Conservation (phyloP, 2,329 filamentous ascomycete genomes). For the Boeremia exigua region DNA sequence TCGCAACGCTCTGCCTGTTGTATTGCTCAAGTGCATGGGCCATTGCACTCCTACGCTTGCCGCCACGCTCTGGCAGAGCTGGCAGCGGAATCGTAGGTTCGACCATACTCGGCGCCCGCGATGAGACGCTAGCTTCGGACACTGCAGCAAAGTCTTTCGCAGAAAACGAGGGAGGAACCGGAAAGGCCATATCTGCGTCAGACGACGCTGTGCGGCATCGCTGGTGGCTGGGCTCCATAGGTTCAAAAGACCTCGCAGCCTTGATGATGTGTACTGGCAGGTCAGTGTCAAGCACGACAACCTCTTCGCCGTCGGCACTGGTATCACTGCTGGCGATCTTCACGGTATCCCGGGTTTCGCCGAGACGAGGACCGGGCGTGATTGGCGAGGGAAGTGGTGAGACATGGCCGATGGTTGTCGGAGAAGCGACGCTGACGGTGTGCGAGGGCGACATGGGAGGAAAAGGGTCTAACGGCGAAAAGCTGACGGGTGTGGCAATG, state of each 20-base stretch:
- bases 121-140: slow-evolving; percentile 28
- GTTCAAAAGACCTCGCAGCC: slow-evolving; percentile 20
- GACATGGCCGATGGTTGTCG: slow-evolving; percentile 38
- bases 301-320: slow-evolving; percentile 40
- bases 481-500: slow-evolving; percentile 33
- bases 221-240: slow-evolving; percentile 22
- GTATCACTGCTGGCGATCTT: slow-evolving; percentile 47
- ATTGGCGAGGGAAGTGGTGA: slow-evolving; percentile 45
- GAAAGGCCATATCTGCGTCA: slow-evolving; percentile 37
- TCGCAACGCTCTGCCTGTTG: slow-evolving; percentile 33
- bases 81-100: slow-evolving; percentile 17
- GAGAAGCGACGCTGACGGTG: slow-evolving; percentile 35
- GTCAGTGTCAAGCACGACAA: slow-evolving; percentile 29
- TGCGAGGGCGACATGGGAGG: slow-evolving; percentile 35
- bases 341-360: slow-evolving; percentile 38
- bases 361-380: slow-evolving; percentile 40
- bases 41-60: slow-evolving; percentile 3
- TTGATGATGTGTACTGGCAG: slow-evolving; percentile 34
- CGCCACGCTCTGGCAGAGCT: slow-evolving; percentile 1
- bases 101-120: slow-evolving; percentile 30
- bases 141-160: slow-evolving; percentile 28
- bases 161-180: slow-evolving; percentile 20
- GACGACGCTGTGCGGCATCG: slow-evolving; percentile 46
- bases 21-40: slow-evolving; percentile 1
- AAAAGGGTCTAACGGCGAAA: slow-evolving; percentile 42